Evolutionary conservation across 2,329 filamentous ascomycete genomes (phyloP), one percentile per base, ranked within the genome.

Genomic region (Mycosphaerella arachidis): DNA sequence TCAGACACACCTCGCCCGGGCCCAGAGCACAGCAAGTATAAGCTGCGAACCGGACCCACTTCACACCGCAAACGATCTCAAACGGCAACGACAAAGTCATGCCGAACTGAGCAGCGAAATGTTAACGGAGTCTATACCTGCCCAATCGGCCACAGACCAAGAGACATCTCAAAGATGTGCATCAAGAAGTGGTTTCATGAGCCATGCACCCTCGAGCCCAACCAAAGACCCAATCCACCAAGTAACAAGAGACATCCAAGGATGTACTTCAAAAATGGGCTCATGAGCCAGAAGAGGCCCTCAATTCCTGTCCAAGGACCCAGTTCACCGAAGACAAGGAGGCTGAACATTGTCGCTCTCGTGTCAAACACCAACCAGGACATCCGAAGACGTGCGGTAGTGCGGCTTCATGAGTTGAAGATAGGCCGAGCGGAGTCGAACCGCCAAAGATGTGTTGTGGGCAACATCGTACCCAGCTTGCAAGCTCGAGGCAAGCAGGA

Each of bases 61-160:
- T 31, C 46, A 30, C 46, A 5, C 46, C 46, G 46, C 18, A 12
- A 20, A 9, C 46, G 29, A 50, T 10, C 46, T 50, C 46, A 50
- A 50, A 50, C 46, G 18, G 29, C 46, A n/a, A 50, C 18, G 46
- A 29, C 46, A 13, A 29, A 13, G 46, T 50, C 46, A 29, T 27
- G 46, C 29, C 46, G 46, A 29, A 50, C 20, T 50, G 46, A 50
- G 20, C 6, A 27, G 16, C 9, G 20, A 29, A 13, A 7, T 50
- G 20, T 20, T 20, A 50, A 30, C 46, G 46, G 46, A 50, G 46
- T 18, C 46, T 29, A 50, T 6, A 29, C 20, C 20, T 9, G 20
- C 53, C 53, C 37, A 24, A 55, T 55, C 20, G 37, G 27, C 53
- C 53, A 43, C 53, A 53, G 51, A 37, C 30, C 51, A 53, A 53